Evolutionary conservation across 2,329 filamentous ascomycete genomes (phyloP).

Genomic region (Sclerotinia nivalis): DNA sequence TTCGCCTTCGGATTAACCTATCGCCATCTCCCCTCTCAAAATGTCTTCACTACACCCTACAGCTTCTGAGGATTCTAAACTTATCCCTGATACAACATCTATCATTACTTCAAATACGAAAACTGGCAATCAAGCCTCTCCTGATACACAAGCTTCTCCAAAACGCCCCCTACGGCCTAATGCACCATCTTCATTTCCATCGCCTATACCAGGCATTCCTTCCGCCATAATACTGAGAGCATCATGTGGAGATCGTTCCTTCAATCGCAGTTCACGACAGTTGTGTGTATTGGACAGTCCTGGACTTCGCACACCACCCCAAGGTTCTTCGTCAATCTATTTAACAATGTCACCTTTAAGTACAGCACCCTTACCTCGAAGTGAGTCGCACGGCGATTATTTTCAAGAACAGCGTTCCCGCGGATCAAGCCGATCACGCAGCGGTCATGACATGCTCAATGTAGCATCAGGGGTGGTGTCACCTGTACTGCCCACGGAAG

Average conservation of each 20-base stretch:
- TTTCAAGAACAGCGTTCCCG: not conserved
- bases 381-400: slow-evolving; percentile 1
- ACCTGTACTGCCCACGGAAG: not conserved
- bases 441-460: not conserved
- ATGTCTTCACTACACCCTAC: slow-evolving; percentile 4
- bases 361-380: slow-evolving; percentile 2
- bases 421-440: not conserved
- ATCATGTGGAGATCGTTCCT: slow-evolving; percentile 2
- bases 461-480: not conserved
- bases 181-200: slow-evolving; percentile 1
- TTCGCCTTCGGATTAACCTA: not conserved
- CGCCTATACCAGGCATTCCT: not conserved
- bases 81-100: not conserved
- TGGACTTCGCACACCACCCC: slow-evolving; percentile 9
- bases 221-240: not conserved
- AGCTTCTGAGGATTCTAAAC: not conserved
- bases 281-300: not conserved
- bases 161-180: slow-evolving; percentile 11
- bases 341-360: not conserved
- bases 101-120: not conserved
- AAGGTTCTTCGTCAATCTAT: not conserved
- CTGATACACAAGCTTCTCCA: not conserved
- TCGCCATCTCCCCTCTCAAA: not conserved
- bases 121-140: not conserved
- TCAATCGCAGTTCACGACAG: slow-evolving; percentile 1